Conservation (phyloP, 2,329 filamentous ascomycete genomes). For the Epichloe hybrida region DNA sequence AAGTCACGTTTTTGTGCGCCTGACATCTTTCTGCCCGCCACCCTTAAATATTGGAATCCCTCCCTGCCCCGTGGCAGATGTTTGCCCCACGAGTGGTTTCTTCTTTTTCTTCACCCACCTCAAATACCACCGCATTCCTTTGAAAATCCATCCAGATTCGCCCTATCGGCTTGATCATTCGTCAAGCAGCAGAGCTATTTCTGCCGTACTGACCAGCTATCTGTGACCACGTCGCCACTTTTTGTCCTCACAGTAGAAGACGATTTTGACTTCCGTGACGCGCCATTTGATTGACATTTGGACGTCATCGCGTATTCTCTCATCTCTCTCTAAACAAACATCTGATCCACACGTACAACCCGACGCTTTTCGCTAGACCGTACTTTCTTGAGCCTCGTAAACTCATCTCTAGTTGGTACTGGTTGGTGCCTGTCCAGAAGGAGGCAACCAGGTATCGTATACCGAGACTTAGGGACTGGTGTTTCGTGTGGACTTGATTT, state of each 20-base stretch:
- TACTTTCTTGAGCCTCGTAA: slow-evolving; percentile 6
- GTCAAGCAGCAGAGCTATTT: background rate
- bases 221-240: slow-evolving; percentile 8
- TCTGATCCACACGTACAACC: slow-evolving; percentile 4
- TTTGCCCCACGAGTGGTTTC: background rate
- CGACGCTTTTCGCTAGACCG: slow-evolving; percentile 2
- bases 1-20: slow-evolving; percentile 4
- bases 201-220: slow-evolving; percentile 1
- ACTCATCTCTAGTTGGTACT: slow-evolving; percentile 1
- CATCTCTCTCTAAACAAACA: background rate
- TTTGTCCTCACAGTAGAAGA: slow-evolving; percentile 11
- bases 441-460: background rate
- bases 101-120: background rate
- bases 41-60: background rate
- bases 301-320: slow-evolving; percentile 8
- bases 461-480: background rate
- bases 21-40: background rate
- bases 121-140: background rate
- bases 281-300: slow-evolving; percentile 4
- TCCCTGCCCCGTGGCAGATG: background rate
- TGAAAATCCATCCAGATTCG: background rate
- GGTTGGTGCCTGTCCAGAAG: background rate
- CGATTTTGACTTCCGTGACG: slow-evolving; percentile 5
- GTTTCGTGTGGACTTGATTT: background rate
- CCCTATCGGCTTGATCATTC: background rate